Conservation (phyloP, 148 eudicot genomes). For the Rhododendron henanense region DNA sequence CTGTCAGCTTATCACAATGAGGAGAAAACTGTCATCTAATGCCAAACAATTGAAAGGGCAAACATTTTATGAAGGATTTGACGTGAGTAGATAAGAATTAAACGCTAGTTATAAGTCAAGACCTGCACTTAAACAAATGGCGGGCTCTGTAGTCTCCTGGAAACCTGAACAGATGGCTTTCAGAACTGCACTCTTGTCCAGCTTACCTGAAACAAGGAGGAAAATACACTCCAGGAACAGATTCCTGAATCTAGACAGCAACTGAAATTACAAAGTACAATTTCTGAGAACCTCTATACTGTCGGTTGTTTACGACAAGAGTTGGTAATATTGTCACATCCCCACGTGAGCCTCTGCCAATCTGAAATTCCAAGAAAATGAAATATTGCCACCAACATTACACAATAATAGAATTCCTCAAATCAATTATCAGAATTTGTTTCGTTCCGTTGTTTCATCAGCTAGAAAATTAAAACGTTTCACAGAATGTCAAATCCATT, state of each 20-base stretch:
- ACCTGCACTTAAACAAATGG: constrained; percentile 78
- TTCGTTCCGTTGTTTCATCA: background rate
- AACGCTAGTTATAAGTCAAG: background rate
- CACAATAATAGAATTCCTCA: background rate
- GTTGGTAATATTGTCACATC: constrained; percentile 98
- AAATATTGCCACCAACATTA: constrained; percentile 8
- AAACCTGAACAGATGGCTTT: constrained; percentile 96
- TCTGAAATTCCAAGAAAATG: constrained; percentile 33
- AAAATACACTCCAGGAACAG: background rate
- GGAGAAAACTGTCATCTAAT: background rate
- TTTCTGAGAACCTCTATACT: constrained; percentile 68
- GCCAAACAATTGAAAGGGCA: background rate
- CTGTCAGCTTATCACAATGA: background rate
- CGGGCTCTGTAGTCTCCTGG: constrained; percentile 92
- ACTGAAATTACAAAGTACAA: background rate
- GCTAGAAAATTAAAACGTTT: background rate
- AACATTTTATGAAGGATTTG: background rate
- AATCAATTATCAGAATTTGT: background rate
- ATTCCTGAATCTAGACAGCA: background rate
- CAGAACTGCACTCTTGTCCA: constrained; percentile 80
- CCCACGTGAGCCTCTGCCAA: constrained; percentile 85
- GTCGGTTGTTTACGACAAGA: constrained; percentile 78
- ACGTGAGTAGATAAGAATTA: background rate
- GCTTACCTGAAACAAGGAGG: constrained; percentile 51
- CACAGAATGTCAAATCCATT: background rate